These are phyloP conservation scores for Rhodosporidiobolus odoratus DNA, from an alignment of 768 basidiomycete species.

Conservation along the genomic window DNA sequence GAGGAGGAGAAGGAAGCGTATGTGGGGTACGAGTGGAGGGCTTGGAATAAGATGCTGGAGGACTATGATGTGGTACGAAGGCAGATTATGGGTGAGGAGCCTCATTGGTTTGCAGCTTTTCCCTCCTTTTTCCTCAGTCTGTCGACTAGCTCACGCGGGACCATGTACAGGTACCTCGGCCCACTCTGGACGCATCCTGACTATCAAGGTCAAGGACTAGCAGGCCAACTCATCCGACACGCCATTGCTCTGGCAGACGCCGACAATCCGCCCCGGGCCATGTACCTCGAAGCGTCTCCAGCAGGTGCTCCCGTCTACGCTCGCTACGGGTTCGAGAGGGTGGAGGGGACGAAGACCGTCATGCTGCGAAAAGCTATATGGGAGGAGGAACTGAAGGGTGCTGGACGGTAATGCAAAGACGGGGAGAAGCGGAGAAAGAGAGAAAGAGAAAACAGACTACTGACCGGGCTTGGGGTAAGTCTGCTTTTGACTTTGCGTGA, in stretches of 20 bases:
- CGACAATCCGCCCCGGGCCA: background rate
- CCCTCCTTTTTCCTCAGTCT: background rate
- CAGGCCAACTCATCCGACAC: background rate
- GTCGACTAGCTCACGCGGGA: background rate
- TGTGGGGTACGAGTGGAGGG: conserved; percentile 9
- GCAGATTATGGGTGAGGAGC: conserved; percentile 17
- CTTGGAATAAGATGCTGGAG: conserved; percentile 20
- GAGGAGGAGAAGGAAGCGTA: conserved; percentile 15
- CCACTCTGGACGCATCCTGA: conserved; percentile 17
- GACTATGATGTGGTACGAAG: conserved; percentile 6
- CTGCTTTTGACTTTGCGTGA: too few relatives aligned
- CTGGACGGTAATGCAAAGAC: too few relatives aligned
- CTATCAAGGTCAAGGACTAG: conserved; percentile 19
- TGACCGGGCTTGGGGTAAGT: too few relatives aligned
- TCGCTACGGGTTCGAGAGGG: conserved; percentile 3
- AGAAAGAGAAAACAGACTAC: too few relatives aligned
- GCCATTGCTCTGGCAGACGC: conserved; percentile 16
- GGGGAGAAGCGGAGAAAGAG: too few relatives aligned
- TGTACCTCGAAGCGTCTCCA: conserved; percentile 21
- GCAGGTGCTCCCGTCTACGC: conserved; percentile 15
- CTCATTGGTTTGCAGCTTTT: conserved; percentile 11
- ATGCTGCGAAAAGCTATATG: too few relatives aligned
- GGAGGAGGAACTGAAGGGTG: too few relatives aligned
- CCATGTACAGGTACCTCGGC: conserved; percentile 12
- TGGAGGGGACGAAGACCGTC: conserved; percentile 15